A percentile compares a stretch with the other conserved stretches of the same genome.
phyloP scores from a whole-genome alignment of 2,329 filamentous ascomycete genomes.

The Emergomyces pasteurianus region DNA sequence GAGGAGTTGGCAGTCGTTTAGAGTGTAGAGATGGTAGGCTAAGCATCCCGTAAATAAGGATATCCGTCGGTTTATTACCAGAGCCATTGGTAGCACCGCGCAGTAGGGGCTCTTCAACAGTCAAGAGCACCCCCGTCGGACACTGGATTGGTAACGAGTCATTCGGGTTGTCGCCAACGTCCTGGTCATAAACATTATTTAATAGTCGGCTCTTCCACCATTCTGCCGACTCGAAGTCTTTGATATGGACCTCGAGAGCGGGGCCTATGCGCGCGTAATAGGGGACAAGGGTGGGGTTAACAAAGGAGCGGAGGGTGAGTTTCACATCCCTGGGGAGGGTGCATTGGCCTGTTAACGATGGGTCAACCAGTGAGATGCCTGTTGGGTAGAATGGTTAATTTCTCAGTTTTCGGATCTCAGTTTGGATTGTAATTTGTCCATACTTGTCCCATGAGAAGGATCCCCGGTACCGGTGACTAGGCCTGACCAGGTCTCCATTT shows the following conservation, averaged over 20 bases:
- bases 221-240: conserved; percentile 20
- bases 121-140: conserved; percentile 27
- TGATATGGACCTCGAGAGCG: conserved; percentile 28
- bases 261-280: conserved; percentile 29
- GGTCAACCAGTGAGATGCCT: conserved; percentile 20
- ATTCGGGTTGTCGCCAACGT: conserved; percentile 14
- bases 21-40: conserved; percentile 11
- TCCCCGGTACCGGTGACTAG: conserved; percentile 19
- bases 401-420: not conserved
- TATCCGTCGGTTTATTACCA: conserved; percentile 19
- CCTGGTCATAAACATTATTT: conserved; percentile 23
- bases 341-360: conserved; percentile 21
- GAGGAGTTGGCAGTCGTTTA: conserved; percentile 24
- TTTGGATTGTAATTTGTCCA: not conserved
- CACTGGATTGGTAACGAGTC: conserved; percentile 22
- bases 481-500: conserved; percentile 30
- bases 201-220: conserved; percentile 30
- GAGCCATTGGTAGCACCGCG: conserved; percentile 8
- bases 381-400: not conserved
- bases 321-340: conserved; percentile 23
- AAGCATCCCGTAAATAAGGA: conserved; percentile 29
- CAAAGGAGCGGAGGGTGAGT: conserved; percentile 24
- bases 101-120: conserved; percentile 15
- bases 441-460: conserved; percentile 3
- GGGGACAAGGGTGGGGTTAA: conserved; percentile 30